phyloP scores from a whole-genome alignment of 768 basidiomycete species.

The Arthromyces matolae region DNA sequence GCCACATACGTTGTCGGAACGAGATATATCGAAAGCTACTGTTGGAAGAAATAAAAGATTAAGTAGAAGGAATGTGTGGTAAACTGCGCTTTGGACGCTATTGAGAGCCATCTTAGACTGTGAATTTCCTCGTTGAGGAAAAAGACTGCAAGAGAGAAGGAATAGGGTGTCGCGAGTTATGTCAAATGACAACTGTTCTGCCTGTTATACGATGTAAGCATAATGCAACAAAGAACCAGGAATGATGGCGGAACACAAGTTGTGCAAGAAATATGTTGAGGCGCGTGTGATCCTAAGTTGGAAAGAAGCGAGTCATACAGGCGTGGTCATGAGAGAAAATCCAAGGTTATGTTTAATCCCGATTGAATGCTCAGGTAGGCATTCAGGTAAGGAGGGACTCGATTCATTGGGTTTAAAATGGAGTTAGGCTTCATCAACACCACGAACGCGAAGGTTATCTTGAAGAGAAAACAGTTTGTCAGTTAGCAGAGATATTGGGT shows the following conservation, averaged over 20 bases:
- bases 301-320: not conserved
- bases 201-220: slow-evolving; percentile 8
- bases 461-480: no score
- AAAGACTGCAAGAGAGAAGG: not conserved
- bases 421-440: not conserved
- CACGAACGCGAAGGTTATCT: not conserved
- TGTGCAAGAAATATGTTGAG: not conserved
- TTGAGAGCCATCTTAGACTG: slow-evolving; percentile 8
- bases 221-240: slow-evolving; percentile 6
- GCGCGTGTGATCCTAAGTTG: not conserved
- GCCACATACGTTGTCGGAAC: slow-evolving; percentile 34
- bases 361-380: not conserved
- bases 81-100: slow-evolving; percentile 1
- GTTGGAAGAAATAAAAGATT: slow-evolving; percentile 3
- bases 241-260: slow-evolving; percentile 8
- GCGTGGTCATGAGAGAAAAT: not conserved
- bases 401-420: no score
- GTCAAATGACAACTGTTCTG: not conserved
- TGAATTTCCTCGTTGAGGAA: no score
- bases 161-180: slow-evolving; percentile 1
- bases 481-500: no score
- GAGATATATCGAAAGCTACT: slow-evolving; percentile 29
- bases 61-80: not conserved
- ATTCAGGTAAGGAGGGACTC: not conserved
- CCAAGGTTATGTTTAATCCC: no score